Evolutionary conservation across 23 red algal genomes (phyloP).

Genomic region (Rhodosorus marinus): DNA sequence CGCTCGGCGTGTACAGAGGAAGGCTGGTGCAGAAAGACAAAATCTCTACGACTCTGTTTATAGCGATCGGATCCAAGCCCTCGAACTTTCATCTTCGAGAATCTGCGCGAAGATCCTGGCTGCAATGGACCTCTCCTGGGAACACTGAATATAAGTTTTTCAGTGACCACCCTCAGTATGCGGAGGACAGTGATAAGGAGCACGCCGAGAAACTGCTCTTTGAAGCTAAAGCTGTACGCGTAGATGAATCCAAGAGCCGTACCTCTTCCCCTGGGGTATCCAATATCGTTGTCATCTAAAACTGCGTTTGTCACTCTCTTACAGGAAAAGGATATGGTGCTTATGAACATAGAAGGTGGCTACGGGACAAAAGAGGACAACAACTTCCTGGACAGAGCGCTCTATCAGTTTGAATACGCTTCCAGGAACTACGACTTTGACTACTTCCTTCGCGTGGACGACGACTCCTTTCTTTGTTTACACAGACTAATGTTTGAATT

Average conservation of each 20-base stretch:
- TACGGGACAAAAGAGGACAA: conserved; percentile 40
- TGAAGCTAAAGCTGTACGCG: not conserved
- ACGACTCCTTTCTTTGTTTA: conserved; percentile 73
- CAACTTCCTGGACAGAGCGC: conserved; percentile 16
- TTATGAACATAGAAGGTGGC: conserved; percentile 15
- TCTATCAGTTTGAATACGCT: conserved; percentile 20
- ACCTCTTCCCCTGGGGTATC: not conserved
- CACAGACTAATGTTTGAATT: conserved; percentile 33
- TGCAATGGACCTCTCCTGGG: not conserved
- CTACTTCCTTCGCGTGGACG: conserved; percentile 48
- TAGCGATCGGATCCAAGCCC: not conserved
- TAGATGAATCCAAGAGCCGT: not conserved
- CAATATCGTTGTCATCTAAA: not conserved
- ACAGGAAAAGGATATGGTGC: conserved; percentile 25
- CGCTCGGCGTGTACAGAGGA: too few species aligned
- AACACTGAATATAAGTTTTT: not conserved
- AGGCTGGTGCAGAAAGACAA: too few species aligned
- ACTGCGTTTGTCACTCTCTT: not conserved
- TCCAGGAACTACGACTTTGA: conserved; percentile 3
- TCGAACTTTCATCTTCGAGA: not conserved
- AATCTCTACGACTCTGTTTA: not conserved
- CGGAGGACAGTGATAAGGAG: too few species aligned
- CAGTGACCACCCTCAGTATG: not conserved
- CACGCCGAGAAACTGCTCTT: not conserved
- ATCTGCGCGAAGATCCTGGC: not conserved